Evolutionary conservation across 108 stramenopile genomes (phyloP).

Genomic region (Bacterosira constricta): DNA sequence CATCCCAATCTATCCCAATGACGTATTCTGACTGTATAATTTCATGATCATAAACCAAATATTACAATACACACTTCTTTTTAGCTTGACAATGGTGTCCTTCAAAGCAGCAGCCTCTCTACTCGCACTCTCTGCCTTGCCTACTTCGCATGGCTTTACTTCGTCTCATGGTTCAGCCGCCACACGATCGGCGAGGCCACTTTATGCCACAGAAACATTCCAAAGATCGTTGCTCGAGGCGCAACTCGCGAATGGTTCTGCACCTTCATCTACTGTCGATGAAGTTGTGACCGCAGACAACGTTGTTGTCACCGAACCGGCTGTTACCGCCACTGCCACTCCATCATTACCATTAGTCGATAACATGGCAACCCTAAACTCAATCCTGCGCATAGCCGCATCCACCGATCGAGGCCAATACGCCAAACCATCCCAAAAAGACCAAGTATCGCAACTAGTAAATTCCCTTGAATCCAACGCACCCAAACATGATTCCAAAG

Average conservation of each 20-base stretch:
- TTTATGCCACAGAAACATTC: conserved; percentile 6
- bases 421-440: conserved; percentile 54
- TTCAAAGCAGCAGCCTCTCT: conserved; percentile 9
- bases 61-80: too few relatives aligned
- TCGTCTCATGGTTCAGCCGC: background rate
- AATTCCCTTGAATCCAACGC: conserved; percentile 48
- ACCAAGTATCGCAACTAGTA: conserved; percentile 41
- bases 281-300: background rate
- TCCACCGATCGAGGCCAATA: conserved; percentile 78
- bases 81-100: conserved; percentile 7
- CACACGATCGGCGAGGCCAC: background rate
- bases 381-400: conserved; percentile 54
- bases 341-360: background rate
- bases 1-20: too few relatives aligned
- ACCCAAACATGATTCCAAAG: conserved; percentile 21
- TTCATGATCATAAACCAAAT: too few relatives aligned
- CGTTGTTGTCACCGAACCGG: background rate
- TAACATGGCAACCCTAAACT: conserved; percentile 19
- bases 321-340: background rate
- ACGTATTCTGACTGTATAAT: too few relatives aligned
- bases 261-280: background rate
- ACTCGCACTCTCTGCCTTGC: background rate
- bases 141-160: background rate
- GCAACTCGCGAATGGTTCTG: conserved; percentile 7
- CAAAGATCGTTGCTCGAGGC: conserved; percentile 18